Conservation (phyloP, 129 eudicot species). For the Flaveria trinervia region DNA sequence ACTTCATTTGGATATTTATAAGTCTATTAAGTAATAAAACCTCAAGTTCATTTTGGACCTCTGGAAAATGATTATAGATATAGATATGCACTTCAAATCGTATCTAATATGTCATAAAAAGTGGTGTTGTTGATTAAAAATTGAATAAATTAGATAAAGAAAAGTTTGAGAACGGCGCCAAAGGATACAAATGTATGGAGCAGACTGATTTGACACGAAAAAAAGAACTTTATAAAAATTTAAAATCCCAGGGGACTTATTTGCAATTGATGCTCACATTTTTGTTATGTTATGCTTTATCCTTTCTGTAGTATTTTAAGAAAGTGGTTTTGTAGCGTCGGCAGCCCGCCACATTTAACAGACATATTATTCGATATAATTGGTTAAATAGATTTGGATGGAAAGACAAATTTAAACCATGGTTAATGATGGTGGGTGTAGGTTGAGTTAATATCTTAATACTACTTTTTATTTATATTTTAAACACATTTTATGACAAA, state of each 20-base stretch:
- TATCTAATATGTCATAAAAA: conserved; percentile 17
- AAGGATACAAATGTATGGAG: conserved; percentile 38
- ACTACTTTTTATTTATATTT: too few species aligned
- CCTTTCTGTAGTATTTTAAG: conserved; percentile 4
- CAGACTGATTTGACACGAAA: conserved; percentile 14
- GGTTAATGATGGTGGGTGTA: neutral
- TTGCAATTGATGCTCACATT: conserved; percentile 15
- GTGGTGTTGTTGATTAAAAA: neutral
- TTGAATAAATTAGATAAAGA: neutral
- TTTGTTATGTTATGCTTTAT: neutral
- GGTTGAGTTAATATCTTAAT: neutral
- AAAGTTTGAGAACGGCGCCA: conserved; percentile 7
- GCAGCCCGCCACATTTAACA: conserved; percentile 36
- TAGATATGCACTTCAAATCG: neutral
- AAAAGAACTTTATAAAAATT: conserved; percentile 6
- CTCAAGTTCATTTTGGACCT: neutral
- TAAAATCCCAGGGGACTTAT: neutral
- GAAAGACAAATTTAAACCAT: neutral
- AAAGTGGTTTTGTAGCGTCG: conserved; percentile 31
- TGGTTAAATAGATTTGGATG: neutral
- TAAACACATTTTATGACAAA: too few species aligned
- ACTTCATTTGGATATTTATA: neutral
- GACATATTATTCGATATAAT: neutral
- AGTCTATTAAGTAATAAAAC: neutral
- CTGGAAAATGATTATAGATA: neutral